phyloP scores from a whole-genome alignment of 2,329 filamentous ascomycete genomes.

The Dothistroma septosporum region DNA sequence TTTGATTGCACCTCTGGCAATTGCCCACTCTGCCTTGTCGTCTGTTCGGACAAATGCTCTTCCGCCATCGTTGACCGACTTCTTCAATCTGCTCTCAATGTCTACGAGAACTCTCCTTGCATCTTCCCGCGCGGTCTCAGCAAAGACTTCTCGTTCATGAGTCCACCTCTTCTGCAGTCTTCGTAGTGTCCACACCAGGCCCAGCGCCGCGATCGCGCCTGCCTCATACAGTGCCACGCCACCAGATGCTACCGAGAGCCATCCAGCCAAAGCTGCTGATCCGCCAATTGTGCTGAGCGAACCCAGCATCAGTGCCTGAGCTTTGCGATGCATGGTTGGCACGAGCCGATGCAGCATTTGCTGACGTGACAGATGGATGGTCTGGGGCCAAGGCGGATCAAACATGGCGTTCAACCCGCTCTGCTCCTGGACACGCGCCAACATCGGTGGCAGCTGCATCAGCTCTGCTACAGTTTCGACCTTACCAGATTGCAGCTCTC shows the following conservation, averaged over 20 bases:
- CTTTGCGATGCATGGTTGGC: slow-evolving; percentile 43
- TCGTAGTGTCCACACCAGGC: slow-evolving; percentile 54
- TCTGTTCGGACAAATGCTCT: slow-evolving; percentile 34
- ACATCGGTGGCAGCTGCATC: slow-evolving; percentile 26
- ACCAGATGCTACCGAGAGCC: slow-evolving; percentile 53
- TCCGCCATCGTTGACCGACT: slow-evolving; percentile 45
- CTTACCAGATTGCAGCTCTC: slow-evolving; percentile 7
- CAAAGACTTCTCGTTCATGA: slow-evolving; percentile 49
- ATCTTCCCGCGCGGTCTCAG: slow-evolving; percentile 53
- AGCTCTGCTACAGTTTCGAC: slow-evolving; percentile 30
- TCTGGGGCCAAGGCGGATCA: slow-evolving; percentile 62
- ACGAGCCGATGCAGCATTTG: slow-evolving; percentile 40
- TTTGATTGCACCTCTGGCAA: slow-evolving; percentile 44
- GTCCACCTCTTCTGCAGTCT: slow-evolving; percentile 59
- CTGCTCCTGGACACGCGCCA: slow-evolving; percentile 25
- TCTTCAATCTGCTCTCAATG: slow-evolving; percentile 50
- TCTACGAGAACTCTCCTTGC: slow-evolving; percentile 53
- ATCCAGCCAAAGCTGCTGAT: slow-evolving; percentile 50
- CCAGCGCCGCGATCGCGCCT: slow-evolving; percentile 56
- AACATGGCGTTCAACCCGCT: slow-evolving; percentile 32
- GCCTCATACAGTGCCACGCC: slow-evolving; percentile 54
- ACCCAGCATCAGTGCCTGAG: slow-evolving; percentile 59
- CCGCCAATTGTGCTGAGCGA: slow-evolving; percentile 66
- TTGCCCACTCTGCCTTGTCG: slow-evolving; percentile 38
- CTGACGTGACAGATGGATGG: slow-evolving; percentile 67